Base-by-base conservation (phyloP, 495 filamentous ascomycete species). In the Penicillium coffeae region DNA sequence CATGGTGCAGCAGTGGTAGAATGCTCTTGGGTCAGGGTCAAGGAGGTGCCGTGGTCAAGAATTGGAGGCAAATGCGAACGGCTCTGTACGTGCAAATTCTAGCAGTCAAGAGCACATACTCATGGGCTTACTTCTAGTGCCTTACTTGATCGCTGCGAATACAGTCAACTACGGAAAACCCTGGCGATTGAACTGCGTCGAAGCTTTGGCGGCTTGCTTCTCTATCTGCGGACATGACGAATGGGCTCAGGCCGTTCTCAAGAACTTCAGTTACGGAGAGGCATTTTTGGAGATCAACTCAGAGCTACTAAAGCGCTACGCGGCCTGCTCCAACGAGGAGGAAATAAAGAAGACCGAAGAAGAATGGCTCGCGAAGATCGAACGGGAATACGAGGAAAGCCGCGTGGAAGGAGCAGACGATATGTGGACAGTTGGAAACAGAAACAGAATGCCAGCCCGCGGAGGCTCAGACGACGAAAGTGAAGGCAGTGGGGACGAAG, bases 121-220 rank as follows among this genome's bases (percentile, higher is more conserved):
- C 9, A 39, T 33, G 50, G 13, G 7, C 16, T 19, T 16, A 0
- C 14, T 1, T 21, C 15, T 47, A 73, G 78, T 98, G 19, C 93
- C 93, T 0, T 98, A 98, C 63, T 82, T 98, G 10, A 89, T 98
- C 43, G 93, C 93, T 14, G 94, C 93, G 36, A 98, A 98, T 62
- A 86, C 87, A 2, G 93, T 96, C 61, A 98, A 98, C 71, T 98
- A 97, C 69, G 93, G 93, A 12, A 86, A 89, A 58, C 93, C 93
- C 14, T 93, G 89, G 86, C 76, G 90, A 45, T 66, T 98, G 34
- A 98, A 98, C 68, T 98, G 93, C 55, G 93, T 87, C 37, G 93
- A 98, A 70, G 93, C 93, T 3, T 72, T 98, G 38, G 94, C 91
- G 5, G 93, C 93, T 12, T 85, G 85, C 16, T 98, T 93, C 68